Base-by-base conservation (phyloP, 257 asterid genomes). In the Linaria vulgaris region DNA sequence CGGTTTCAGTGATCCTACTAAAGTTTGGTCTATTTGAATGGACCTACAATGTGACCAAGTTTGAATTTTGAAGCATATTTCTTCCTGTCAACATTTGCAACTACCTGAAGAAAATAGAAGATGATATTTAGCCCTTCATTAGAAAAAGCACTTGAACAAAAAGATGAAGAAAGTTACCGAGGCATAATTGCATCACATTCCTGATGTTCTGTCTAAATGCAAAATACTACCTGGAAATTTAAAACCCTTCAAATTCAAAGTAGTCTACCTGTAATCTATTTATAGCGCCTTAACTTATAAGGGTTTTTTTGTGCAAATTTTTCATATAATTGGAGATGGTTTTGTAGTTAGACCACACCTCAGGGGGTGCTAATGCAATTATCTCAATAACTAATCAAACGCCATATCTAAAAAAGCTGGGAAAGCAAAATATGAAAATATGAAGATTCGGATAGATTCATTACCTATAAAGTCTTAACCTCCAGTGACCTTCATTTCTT, bases 331-430 rank as follows among this genome's bases (percentile, higher is more conserved):
- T n/a, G n/a, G n/a, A n/a, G n/a, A n/a, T n/a, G n/a, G n/a, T n/a
- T n/a, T n/a, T n/a, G n/a, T n/a, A n/a, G n/a, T n/a, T n/a, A n/a
- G n/a, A n/a, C n/a, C n/a, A n/a, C n/a, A n/a, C n/a, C n/a, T n/a
- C n/a, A n/a, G n/a, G 88, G n/a, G 95, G 96, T 84, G 84, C 78
- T 75, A 54, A 91, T 88, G 84, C 79, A 88, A 71, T 95, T 82
- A 80, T 86, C 92, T 12, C 84, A 91, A 43, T 86, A 88, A 68
- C 79, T n/a, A n/a, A n/a, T n/a, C n/a, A 84, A 52, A 81, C 85
- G 68, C 84, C 96, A 1, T 82, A 61, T 6, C 87, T 81, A 56
- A 77, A 86, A 13, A 81, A 31, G 51, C 14, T 6, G 15, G 7
- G 25, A 3, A 12, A 41, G 57, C 34, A 6, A 14, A 22, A 56